Evolutionary conservation across 805 yeast species (phyloP), one percentile per base, ranked within the genome.

Genomic region (Wickerhamomyces mucosus): DNA sequence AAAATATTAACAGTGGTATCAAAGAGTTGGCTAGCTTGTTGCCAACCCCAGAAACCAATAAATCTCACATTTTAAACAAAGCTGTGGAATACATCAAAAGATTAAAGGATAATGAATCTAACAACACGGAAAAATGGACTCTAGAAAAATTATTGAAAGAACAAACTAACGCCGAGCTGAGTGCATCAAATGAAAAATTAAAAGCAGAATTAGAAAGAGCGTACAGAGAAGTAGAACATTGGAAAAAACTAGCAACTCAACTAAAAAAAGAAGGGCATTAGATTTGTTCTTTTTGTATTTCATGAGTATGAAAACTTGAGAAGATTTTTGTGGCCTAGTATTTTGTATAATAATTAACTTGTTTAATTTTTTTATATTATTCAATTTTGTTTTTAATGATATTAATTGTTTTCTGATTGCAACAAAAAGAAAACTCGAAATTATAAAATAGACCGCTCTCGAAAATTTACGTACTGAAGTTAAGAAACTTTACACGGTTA

Each of bases 81-180:
- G 95, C 95, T 4, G 89, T 84, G 21, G 96, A 88, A 51, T 85
- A 81, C 51, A 92, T 92, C 54, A 76, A 79, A 56, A 73, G 88
- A 58, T 69, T 92, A 52, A 83, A 86, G 58, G 95, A 84, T 47
- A 84, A 83, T 47, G 96, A 88, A 58, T 78, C 75, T 56, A 77
- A 80, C 48, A 82, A 83, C 52, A 78, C 85, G 47, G 96, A 89
- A 58, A 89, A 92, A 62, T 84, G 94, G 84, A 88, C 96, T 6
- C 67, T 89, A 50, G 96, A 89, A 57, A 89, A 89, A 61, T 68
- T 92, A 40, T 67, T 86, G 41, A 79, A 89, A 22, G 96, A 88
- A 55, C 97, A 89, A 59, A 86, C 89, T 10, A 79, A 86, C 32
- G 73, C 80, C 40, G 95, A 88, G 57, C 69, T 89, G 44, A 72